phyloP scores from a whole-genome alignment of 345 rosid genomes.

The Eutrema yunnanense region DNA sequence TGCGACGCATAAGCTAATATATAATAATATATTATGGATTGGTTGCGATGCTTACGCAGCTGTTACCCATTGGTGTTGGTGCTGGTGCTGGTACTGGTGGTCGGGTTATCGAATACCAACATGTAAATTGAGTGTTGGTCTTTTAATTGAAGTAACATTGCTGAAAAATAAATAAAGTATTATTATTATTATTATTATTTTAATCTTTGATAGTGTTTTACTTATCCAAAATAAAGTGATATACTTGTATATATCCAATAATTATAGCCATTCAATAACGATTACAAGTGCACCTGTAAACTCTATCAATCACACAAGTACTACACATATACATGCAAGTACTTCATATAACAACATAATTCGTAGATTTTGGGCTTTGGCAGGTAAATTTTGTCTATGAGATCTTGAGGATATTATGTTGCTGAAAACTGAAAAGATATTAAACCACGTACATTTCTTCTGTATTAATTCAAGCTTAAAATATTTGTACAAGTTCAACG shows the following conservation, averaged over 20 bases:
- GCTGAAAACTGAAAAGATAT: neutral
- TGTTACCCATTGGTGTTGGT: conserved; percentile 14
- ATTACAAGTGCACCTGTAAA: neutral
- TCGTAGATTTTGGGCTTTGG: neutral
- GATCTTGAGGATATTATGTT: conserved; percentile 3
- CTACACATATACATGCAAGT: neutral
- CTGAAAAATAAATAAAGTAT: neutral
- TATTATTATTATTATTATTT: neutral
- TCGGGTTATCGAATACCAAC: conserved; percentile 14
- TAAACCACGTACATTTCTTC: neutral
- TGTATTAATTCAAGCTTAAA: neutral
- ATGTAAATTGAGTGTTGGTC: neutral
- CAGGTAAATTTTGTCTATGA: neutral
- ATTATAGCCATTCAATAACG: neutral
- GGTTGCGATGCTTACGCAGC: conserved; percentile 15
- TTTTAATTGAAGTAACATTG: neutral
- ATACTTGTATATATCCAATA: neutral
- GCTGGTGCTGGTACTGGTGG: neutral
- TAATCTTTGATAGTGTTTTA: neutral
- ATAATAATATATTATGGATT: conserved; percentile 7
- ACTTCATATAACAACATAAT: neutral
- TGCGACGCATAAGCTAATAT: conserved; percentile 18
- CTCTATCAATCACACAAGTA: conserved; percentile 2
- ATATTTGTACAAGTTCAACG: conserved; percentile 11
- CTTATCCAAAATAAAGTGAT: neutral